Evolutionary conservation across 495 filamentous ascomycete genomes (phyloP), one percentile per base, ranked within the genome.

Genomic region (Pseudoneurospora amorphoporcata): DNA sequence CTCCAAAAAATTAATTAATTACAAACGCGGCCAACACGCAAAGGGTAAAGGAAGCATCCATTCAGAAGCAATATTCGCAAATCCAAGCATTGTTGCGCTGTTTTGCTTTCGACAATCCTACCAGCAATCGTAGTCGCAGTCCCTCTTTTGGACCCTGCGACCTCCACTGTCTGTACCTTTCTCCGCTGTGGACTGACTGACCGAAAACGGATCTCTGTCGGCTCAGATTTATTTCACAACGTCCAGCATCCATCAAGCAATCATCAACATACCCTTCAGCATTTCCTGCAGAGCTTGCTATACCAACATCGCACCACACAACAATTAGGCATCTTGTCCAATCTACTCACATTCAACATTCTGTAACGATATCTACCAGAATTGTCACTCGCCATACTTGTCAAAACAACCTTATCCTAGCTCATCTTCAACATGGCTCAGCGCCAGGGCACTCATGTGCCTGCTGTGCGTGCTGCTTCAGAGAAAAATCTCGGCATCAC

Each of bases 401-500:
- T 65, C 29, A 16, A 65, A 65, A 35, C 12, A 65, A 65, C 53
- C 29, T 32, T 65, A 35, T 61, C 53, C 23, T 2, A 35, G 53
- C 14, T 16, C 53, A 65, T 65, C 53, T 43, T 53, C 74, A 76
- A 14, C 61, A 76, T 77, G 75, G 72, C 75, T 68, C 72, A 76
- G 35, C 76, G 76, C 72, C 77, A 76, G 42, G 68, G 73, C 71
- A 80, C 72, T 35, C 79, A 81, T 74, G 72, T 79, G 73, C 79
- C 79, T n/a, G 75, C 78, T 40, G 77, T 82, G 71, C 79, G 78
- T 32, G 69, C 69, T 29, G 79, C 77, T 37, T 73, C 74, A 47
- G 80, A 81, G 76, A 81, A 81, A 69, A 75, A 32, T 23, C 79
- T 83, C 41, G 81, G 81, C 38, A 83, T 83, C 69, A 79, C 76